Conservation (phyloP, 2,329 filamentous ascomycete genomes). For the Pyrenophora tritici-repentis region DNA sequence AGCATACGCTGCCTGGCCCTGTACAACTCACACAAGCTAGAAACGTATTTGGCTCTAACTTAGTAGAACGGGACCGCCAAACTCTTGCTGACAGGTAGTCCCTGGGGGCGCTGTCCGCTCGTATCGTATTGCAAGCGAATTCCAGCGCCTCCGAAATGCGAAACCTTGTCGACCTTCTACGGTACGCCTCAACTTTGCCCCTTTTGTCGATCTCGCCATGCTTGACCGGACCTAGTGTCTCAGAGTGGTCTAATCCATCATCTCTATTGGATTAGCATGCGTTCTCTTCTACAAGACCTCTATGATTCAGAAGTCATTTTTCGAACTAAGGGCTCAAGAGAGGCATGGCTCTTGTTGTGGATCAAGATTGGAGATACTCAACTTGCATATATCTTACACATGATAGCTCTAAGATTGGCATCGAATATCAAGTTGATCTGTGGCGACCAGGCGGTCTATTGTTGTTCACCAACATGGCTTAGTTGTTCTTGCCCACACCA, state of each 20-base stretch:
- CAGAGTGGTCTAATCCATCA: not conserved
- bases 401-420: no score
- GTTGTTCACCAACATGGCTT: not conserved
- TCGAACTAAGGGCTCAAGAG: no score
- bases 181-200: not conserved
- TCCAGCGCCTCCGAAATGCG: not conserved
- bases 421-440: no score
- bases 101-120: not conserved
- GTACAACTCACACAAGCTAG: slow-evolving; percentile 2
- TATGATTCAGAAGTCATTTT: no score
- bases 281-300: no score
- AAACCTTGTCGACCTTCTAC: not conserved
- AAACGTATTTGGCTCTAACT: not conserved
- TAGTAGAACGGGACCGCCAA: not conserved
- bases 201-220: not conserved
- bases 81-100: not conserved
- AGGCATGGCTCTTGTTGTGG: no score
- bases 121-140: not conserved
- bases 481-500: slow-evolving; percentile 1
- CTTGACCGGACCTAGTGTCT: not conserved
- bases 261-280: not conserved
- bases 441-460: no score
- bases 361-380: no score
- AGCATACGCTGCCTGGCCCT: slow-evolving; percentile 1
- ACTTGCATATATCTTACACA: no score